Evolutionary conservation across 2,329 filamentous ascomycete genomes (phyloP).

Genomic region (Setomelanomma holmii): DNA sequence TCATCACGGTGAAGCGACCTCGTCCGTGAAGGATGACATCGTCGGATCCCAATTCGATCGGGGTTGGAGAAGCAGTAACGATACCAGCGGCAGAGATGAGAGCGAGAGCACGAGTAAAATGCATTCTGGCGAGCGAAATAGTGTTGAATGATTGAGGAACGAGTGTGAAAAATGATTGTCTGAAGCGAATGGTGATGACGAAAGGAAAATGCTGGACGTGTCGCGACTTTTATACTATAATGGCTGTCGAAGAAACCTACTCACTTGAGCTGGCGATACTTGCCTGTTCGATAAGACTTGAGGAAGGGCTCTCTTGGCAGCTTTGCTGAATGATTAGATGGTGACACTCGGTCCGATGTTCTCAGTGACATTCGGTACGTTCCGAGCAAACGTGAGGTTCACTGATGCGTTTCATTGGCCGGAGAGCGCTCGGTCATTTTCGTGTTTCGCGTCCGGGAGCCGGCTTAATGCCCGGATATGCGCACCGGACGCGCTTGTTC

Average conservation of each 20-base stretch:
- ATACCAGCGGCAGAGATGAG: slow-evolving; percentile 7
- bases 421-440: neutral
- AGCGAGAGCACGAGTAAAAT: slow-evolving; percentile 12
- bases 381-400: too few relatives aligned
- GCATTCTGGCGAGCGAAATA: slow-evolving; percentile 22
- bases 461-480: too few relatives aligned
- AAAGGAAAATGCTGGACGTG: too few relatives aligned
- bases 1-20: slow-evolving; percentile 31
- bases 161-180: neutral
- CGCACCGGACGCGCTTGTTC: too few relatives aligned
- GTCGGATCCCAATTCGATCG: slow-evolving; percentile 24
- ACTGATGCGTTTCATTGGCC: neutral
- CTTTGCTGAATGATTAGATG: neutral
- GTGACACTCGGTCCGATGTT: neutral
- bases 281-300: neutral
- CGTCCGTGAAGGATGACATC: slow-evolving; percentile 37
- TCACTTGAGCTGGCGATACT: neutral
- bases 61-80: slow-evolving; percentile 17
- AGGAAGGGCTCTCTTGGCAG: neutral
- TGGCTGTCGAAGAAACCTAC: too few relatives aligned
- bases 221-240: too few relatives aligned
- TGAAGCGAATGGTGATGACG: neutral
- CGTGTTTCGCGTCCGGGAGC: neutral
- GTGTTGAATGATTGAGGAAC: neutral
- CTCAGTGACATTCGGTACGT: neutral